Base-by-base conservation (phyloP, 352 stramenopile species). In the Phytophthora colocasiae region DNA sequence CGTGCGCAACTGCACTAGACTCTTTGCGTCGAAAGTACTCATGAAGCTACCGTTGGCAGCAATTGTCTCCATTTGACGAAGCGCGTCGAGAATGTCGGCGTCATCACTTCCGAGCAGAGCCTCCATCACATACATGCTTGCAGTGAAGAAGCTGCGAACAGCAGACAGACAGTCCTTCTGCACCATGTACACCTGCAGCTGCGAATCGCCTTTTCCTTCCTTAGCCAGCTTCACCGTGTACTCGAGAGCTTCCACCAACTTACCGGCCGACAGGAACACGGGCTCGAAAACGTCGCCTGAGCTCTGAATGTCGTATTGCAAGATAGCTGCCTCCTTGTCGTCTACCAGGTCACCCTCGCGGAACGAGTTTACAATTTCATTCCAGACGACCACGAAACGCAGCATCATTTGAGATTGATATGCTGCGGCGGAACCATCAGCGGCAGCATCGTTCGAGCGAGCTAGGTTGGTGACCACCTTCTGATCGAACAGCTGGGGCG, bases 291-390 rank as follows among this genome's bases (percentile, higher is more conserved):
- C 84, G 40, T 92, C 83, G 14, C 85, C 85, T 0, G 71, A 81
- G 58, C 78, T 85, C 47, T 84, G 80, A 31, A 93, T 90, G 50
- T 92, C 85, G 63, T 90, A 91, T 49, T 90, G 80, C 47, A 91
- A 40, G 45, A 91, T 90, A 2, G 79, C 78, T 10, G 83, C 83
- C 54, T 92, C 83, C 58, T 90, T 92, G 58, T 92, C 83, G 58
- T 92, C 83, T 1, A 92, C 70, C 26, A 92, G 57, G 27, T 92
- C 83, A 34, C 81, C 81, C 68, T 90, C 81, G 15, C 83, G 81
- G 71, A 90, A 92, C 38, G 81, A 90, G 63, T 92, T 92, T 9
- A 92, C 83, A 15, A 90, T 85, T 49, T 92, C 83, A 58, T 92
- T 92, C 83, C 83, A 92, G 14, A 92, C 83, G 11, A 92, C 83